Percentiles rank a stretch among this genome's conserved stretches.
These are phyloP conservation scores for Didymellaceae sp. DNA, from an alignment of 2,329 filamentous ascomycete genomes.

Conservation along the genomic window DNA sequence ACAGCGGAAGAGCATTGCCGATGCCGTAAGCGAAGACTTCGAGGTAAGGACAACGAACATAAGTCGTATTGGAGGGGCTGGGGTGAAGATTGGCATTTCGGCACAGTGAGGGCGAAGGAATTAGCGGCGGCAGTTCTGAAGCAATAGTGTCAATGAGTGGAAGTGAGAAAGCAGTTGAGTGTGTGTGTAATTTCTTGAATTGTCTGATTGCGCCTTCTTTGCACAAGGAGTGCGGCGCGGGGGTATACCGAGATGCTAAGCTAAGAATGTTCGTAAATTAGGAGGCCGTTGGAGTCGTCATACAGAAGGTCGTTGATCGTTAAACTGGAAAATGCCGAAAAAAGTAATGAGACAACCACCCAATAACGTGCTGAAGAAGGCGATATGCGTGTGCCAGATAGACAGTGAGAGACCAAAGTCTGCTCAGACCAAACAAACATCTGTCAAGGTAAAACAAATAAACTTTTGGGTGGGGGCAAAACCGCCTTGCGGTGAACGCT, in stretches of 20 bases:
- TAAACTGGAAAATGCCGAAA: not conserved
- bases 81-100: not conserved
- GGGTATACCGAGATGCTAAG: slow-evolving; percentile 19
- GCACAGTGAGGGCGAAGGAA: slow-evolving; percentile 5
- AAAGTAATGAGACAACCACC: slow-evolving; percentile 7
- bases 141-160: not conserved
- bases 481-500: not conserved
- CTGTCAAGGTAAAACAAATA: not conserved
- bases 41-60: slow-evolving; percentile 2
- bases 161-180: slow-evolving; percentile 7
- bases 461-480: slow-evolving; percentile 9
- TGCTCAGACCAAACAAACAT: not conserved
- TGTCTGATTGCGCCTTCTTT: slow-evolving; percentile 7
- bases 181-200: not conserved
- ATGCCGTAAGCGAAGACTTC: slow-evolving; percentile 10
- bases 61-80: slow-evolving; percentile 2
- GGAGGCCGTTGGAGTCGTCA: slow-evolving; percentile 9
- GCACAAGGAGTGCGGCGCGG: slow-evolving; percentile 2
- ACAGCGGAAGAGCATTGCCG: slow-evolving; percentile 10
- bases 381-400: not conserved
- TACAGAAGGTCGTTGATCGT: slow-evolving; percentile 11
- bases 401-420: slow-evolving; percentile 6
- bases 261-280: slow-evolving; percentile 16
- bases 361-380: slow-evolving; percentile 1
- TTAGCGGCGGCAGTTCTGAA: slow-evolving; percentile 3